Conservation (phyloP, 108 stramenopile species). For the Skeletonema grethae region DNA sequence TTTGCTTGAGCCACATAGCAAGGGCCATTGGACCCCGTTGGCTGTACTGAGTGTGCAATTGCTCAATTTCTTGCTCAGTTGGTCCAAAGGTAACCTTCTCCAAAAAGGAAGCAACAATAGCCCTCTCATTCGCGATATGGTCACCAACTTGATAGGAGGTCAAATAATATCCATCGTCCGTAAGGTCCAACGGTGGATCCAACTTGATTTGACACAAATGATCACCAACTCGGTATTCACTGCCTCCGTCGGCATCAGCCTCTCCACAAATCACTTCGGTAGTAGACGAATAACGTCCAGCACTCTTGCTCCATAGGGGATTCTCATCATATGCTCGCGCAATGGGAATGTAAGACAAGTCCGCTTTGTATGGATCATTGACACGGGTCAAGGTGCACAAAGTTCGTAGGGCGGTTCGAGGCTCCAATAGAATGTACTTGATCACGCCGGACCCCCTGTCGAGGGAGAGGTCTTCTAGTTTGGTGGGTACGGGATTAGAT, state of each 20-base stretch:
- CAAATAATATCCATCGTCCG: constrained; percentile 27
- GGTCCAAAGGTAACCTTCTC: not conserved
- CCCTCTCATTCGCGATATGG: not conserved
- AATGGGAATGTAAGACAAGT: constrained; percentile 24
- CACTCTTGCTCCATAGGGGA: constrained; percentile 21
- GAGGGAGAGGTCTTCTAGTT: not conserved
- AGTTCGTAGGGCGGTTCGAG: constrained; percentile 5
- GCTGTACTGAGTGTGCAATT: not conserved
- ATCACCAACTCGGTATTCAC: constrained; percentile 1
- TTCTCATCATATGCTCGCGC: constrained; percentile 33
- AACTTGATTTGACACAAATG: constrained; percentile 18
- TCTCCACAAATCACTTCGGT: constrained; percentile 14
- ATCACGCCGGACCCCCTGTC: not conserved
- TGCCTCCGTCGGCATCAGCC: not conserved
- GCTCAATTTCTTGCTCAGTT: constrained; percentile 2
- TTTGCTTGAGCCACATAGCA: constrained; percentile 24
- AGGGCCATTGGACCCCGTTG: constrained; percentile 9
- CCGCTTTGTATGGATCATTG: not conserved
- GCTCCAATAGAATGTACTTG: constrained; percentile 12
- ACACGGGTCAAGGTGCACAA: constrained; percentile 35
- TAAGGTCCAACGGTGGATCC: constrained; percentile 4
- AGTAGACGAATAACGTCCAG: constrained; percentile 16
- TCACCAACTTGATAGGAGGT: constrained; percentile 2
- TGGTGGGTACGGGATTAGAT: constrained; percentile 4
- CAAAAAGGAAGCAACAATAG: not conserved